phyloP scores from a whole-genome alignment of 768 basidiomycete species.

The Mycena floridula region DNA sequence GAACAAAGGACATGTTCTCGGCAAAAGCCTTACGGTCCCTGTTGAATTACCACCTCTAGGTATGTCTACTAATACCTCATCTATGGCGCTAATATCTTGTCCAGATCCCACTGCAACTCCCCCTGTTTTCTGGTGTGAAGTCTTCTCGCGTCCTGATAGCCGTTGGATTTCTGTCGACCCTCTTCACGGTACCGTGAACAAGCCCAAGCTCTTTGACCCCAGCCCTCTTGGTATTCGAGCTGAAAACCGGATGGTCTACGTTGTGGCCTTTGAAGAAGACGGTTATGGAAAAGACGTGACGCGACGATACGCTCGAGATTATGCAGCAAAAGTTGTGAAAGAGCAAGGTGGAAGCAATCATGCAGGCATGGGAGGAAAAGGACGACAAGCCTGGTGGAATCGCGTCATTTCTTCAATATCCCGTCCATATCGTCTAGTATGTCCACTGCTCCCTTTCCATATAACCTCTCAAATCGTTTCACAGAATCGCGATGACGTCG shows the following conservation, averaged over 20 bases:
- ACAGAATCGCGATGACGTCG: constrained; percentile 87
- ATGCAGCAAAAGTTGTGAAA: constrained; percentile 74
- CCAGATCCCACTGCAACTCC: constrained; percentile 59
- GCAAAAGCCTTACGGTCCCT: constrained; percentile 15
- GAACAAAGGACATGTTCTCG: constrained; percentile 40
- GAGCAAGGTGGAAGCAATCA: constrained; percentile 53
- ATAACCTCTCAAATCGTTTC: constrained; percentile 12
- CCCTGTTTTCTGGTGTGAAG: constrained; percentile 96
- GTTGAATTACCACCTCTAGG: constrained; percentile 10
- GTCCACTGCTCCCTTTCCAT: constrained; percentile 19
- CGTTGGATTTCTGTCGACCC: constrained; percentile 95
- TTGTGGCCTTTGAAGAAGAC: constrained; percentile 92
- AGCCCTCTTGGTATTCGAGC: constrained; percentile 6
- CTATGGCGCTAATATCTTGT: too few species aligned
- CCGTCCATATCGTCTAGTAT: constrained; percentile 79
- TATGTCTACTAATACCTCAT: not conserved
- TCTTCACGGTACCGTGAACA: constrained; percentile 72
- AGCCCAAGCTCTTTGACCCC: constrained; percentile 77
- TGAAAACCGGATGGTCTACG: constrained; percentile 87
- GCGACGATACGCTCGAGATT: constrained; percentile 78
- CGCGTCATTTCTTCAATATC: constrained; percentile 54
- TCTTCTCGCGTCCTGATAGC: constrained; percentile 87
- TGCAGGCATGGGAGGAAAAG: constrained; percentile 39
- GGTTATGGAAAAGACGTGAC: constrained; percentile 91
- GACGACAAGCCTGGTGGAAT: constrained; percentile 83